These are phyloP conservation scores for Gnomoniopsis smithogilvyi DNA, from an alignment of 2,329 filamentous ascomycete genomes.

Conservation along the genomic window DNA sequence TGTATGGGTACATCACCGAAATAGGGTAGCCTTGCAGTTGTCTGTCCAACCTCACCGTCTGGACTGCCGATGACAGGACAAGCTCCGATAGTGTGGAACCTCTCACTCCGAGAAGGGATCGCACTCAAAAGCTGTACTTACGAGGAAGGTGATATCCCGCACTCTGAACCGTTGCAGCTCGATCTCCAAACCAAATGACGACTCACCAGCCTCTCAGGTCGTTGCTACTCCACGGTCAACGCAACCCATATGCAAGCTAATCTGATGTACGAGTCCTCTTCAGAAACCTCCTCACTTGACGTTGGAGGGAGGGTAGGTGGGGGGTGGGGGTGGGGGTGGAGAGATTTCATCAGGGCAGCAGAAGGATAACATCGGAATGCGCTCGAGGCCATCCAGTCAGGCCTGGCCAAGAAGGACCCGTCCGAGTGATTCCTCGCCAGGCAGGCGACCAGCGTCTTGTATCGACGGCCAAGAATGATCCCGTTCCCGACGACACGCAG, in stretches of 20 bases:
- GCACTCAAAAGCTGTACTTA: slow-evolving; percentile 2
- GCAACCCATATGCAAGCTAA: neutral
- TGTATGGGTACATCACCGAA: too few relatives aligned
- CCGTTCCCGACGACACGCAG: neutral
- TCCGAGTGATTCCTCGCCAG: neutral
- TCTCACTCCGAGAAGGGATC: neutral
- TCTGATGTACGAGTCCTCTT: slow-evolving; percentile 2
- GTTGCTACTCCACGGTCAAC: neutral
- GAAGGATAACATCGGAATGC: too few relatives aligned
- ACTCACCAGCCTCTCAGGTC: neutral
- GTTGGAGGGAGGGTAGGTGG: neutral
- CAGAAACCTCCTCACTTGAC: neutral
- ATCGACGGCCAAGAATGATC: too few relatives aligned
- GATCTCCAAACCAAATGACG: neutral
- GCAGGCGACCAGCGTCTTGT: too few relatives aligned
- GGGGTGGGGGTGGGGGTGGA: neutral
- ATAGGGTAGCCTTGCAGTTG: too few relatives aligned
- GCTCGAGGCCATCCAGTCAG: too few relatives aligned
- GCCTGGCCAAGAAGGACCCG: neutral
- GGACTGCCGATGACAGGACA: too few relatives aligned
- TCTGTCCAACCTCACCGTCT: too few relatives aligned
- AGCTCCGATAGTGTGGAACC: too few relatives aligned
- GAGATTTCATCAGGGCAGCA: neutral
- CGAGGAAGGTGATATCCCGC: slow-evolving; percentile 6
- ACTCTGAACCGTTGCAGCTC: neutral